Conservation (phyloP, 2,329 filamentous ascomycete species). For the Basipetospora sp. region DNA sequence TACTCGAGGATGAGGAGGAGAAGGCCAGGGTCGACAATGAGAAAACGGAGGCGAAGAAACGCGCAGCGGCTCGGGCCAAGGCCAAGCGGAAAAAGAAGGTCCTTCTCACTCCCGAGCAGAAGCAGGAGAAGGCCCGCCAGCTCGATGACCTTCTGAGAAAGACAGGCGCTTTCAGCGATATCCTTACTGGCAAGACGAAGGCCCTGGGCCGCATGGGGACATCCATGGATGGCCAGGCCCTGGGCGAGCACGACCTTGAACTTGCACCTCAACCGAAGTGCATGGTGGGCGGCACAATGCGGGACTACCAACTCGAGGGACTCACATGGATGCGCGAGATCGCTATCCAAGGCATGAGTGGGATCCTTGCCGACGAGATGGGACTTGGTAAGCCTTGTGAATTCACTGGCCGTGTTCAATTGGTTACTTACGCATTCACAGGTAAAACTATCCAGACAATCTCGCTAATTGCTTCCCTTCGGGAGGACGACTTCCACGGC, state of each 20-base stretch:
- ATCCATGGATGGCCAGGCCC: slow-evolving; percentile 41
- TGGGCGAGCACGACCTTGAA: slow-evolving; percentile 52
- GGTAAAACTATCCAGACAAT: slow-evolving; percentile 90
- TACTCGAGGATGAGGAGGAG: slow-evolving; percentile 14
- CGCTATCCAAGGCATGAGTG: slow-evolving; percentile 67
- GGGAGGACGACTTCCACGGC: slow-evolving; percentile 69
- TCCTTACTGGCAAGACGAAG: slow-evolving; percentile 48
- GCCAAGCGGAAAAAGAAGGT: slow-evolving; percentile 35
- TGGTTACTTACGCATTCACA: slow-evolving; percentile 11
- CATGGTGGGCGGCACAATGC: slow-evolving; percentile 77
- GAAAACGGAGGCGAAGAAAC: slow-evolving; percentile 33
- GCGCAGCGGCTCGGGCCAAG: slow-evolving; percentile 25
- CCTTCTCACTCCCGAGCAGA: slow-evolving; percentile 34
- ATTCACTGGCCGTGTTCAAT: no score
- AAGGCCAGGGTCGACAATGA: slow-evolving; percentile 23
- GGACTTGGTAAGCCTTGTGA: slow-evolving; percentile 61
- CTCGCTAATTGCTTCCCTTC: slow-evolving; percentile 68
- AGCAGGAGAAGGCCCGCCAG: slow-evolving; percentile 43
- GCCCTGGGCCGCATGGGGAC: slow-evolving; percentile 48
- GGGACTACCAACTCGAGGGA: slow-evolving; percentile 85
- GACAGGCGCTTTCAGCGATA: slow-evolving; percentile 46
- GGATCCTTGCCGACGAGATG: slow-evolving; percentile 90
- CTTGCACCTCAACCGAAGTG: slow-evolving; percentile 77
- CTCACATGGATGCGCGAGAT: slow-evolving; percentile 90
- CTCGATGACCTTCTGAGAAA: slow-evolving; percentile 45